Conservation (phyloP, 2,329 filamentous ascomycete genomes). For the Macrophomina pseudophaseolina region DNA sequence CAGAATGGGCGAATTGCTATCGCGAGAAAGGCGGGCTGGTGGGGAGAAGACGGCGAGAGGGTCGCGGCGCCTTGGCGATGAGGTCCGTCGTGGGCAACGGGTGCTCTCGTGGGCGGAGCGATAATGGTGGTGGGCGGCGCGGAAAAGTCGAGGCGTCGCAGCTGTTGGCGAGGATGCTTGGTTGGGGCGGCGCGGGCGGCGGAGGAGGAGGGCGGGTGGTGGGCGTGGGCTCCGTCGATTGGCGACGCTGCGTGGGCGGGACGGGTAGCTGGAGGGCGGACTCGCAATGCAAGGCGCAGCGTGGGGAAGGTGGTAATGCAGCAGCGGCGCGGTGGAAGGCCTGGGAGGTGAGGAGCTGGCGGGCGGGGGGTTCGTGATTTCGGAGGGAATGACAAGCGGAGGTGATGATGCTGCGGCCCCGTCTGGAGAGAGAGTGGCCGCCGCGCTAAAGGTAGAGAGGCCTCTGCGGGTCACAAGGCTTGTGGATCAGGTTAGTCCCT, state of each 20-base stretch:
- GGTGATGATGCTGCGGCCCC: conserved; percentile 25
- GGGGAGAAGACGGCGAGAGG: conserved; percentile 53
- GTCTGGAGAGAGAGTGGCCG: conserved; percentile 25
- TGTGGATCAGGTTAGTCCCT: conserved; percentile 21
- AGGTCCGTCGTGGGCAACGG: conserved; percentile 61
- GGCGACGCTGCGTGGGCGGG: conserved; percentile 17
- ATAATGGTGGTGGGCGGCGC: conserved; percentile 14
- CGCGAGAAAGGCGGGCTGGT: conserved; percentile 47
- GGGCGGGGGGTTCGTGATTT: conserved; percentile 23
- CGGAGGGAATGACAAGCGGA: conserved; percentile 26
- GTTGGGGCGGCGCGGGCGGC: conserved; percentile 34
- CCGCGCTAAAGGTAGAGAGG: conserved; percentile 26
- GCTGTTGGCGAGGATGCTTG: conserved; percentile 35
- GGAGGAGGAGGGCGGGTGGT: conserved; percentile 18
- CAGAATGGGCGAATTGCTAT: conserved; percentile 44
- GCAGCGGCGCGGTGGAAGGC: not conserved
- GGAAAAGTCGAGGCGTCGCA: conserved; percentile 13
- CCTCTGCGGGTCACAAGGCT: conserved; percentile 23
- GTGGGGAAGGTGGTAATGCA: not conserved
- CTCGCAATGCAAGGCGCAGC: conserved; percentile 14
- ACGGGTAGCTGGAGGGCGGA: conserved; percentile 7
- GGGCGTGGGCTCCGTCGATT: conserved; percentile 22
- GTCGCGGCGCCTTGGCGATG: conserved; percentile 47
- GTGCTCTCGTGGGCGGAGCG: conserved; percentile 34
- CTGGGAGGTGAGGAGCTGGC: not conserved